Percentiles rank a stretch among this genome's conserved stretches.
These are phyloP conservation scores for Scheffersomyces coipomensis DNA, from an alignment of 805 yeast genomes.

Conservation along the genomic window DNA sequence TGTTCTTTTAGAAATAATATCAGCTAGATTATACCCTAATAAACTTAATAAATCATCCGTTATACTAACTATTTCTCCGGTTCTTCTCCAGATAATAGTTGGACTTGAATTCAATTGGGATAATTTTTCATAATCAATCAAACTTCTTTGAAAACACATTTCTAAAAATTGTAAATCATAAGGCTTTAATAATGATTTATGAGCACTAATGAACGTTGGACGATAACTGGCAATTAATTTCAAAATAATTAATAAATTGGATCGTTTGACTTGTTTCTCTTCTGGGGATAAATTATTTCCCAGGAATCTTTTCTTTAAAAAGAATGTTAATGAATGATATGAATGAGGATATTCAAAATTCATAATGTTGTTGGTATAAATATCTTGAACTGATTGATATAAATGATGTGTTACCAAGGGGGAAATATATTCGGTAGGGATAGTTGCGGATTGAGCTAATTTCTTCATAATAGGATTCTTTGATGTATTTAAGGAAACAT, in stretches of 20 bases:
- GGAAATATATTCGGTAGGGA: constrained; percentile 44
- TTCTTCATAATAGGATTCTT: constrained; percentile 6
- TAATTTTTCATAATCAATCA: constrained; percentile 44
- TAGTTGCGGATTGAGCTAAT: not conserved
- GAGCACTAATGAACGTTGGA: constrained; percentile 76
- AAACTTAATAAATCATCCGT: constrained; percentile 72
- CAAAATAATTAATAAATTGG: constrained; percentile 41
- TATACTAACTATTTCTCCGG: constrained; percentile 80
- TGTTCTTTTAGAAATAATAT: constrained; percentile 54
- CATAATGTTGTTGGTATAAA: constrained; percentile 43
- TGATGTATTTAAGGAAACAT: constrained; percentile 1
- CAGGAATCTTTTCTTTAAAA: constrained; percentile 52
- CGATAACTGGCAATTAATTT: constrained; percentile 64
- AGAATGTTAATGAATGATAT: constrained; percentile 58
- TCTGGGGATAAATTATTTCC: constrained; percentile 43
- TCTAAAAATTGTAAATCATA: constrained; percentile 59
- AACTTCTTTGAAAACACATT: constrained; percentile 44
- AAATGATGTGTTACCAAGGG: constrained; percentile 58
- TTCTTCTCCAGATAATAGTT: constrained; percentile 80
- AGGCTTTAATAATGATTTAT: constrained; percentile 64
- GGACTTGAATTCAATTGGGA: constrained; percentile 65
- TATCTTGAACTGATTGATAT: constrained; percentile 51
- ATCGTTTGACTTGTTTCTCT: constrained; percentile 28
- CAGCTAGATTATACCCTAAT: constrained; percentile 60
- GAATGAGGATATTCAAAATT: constrained; percentile 64